Evolutionary conservation across 2,329 filamentous ascomycete species (phyloP).

Genomic region (Hortaea sp.): DNA sequence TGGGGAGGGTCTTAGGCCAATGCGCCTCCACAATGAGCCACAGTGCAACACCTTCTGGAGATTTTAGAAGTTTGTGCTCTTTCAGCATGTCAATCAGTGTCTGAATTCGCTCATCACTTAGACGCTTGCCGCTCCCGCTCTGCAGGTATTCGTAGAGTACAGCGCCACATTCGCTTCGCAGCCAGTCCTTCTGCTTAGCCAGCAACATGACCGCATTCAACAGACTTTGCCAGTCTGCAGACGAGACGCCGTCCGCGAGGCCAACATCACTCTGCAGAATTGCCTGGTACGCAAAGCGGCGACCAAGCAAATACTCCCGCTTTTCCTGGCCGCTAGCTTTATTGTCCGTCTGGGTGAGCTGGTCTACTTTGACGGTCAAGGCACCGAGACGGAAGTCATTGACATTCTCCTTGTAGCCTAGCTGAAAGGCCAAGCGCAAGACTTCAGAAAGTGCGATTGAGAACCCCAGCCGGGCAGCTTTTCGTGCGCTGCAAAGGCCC

Average conservation of each 20-base stretch:
- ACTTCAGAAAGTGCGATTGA: constrained; percentile 81
- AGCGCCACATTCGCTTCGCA: constrained; percentile 78
- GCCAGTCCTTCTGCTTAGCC: constrained; percentile 74
- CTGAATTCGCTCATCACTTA: constrained; percentile 10
- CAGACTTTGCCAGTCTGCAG: constrained; percentile 53
- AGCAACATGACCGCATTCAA: constrained; percentile 64
- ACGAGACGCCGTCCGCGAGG: constrained; percentile 46
- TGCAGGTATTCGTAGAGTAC: constrained; percentile 62
- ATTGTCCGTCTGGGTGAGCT: constrained; percentile 42
- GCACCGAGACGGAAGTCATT: constrained; percentile 22
- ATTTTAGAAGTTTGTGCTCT: constrained; percentile 56
- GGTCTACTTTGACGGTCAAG: constrained; percentile 42
- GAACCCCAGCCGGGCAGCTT: constrained; percentile 80
- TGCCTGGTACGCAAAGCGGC: constrained; percentile 77
- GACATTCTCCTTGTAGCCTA: constrained; percentile 2
- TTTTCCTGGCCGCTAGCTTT: constrained; percentile 61
- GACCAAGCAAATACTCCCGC: constrained; percentile 73
- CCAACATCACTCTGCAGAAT: constrained; percentile 71
- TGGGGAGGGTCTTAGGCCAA: constrained; percentile 55
- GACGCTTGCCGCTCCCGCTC: constrained; percentile 8
- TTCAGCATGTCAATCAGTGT: constrained; percentile 18
- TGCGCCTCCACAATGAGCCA: constrained; percentile 63
- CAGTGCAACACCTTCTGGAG: constrained; percentile 79
- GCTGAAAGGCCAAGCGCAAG: constrained; percentile 51
- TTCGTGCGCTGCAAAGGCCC: constrained; percentile 80